These are phyloP conservation scores for Podospora anserina DNA, from an alignment of 495 filamentous ascomycete species.

Conservation along the genomic window DNA sequence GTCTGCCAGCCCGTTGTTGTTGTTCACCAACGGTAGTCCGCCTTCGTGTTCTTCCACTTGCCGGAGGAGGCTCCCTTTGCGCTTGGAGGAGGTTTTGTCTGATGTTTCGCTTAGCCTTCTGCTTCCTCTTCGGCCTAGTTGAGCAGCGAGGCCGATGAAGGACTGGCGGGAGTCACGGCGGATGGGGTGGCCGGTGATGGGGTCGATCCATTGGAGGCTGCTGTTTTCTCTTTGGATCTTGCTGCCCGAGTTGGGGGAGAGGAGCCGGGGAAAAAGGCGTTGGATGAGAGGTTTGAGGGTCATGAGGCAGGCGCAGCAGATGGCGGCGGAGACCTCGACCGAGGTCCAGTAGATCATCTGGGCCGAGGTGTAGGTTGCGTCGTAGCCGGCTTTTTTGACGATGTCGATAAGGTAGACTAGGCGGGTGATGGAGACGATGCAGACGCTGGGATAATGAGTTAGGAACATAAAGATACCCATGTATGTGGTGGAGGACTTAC, in stretches of 20 bases:
- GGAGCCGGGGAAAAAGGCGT: slow-evolving; percentile 23
- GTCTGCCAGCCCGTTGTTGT: background rate
- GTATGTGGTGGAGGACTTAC: slow-evolving; percentile 8
- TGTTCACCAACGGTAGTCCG: background rate
- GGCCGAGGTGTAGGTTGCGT: slow-evolving; percentile 28
- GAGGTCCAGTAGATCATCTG: slow-evolving; percentile 31
- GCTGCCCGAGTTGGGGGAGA: slow-evolving; percentile 17
- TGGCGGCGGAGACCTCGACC: slow-evolving; percentile 31
- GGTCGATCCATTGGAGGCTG: slow-evolving; percentile 29
- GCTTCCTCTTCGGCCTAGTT: background rate
- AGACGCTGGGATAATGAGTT: slow-evolving; percentile 21
- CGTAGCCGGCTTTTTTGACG: slow-evolving; percentile 7
- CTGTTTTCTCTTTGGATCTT: background rate
- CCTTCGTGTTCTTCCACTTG: slow-evolving; percentile 13
- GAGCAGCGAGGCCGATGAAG: background rate
- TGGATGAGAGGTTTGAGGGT: slow-evolving; percentile 33
- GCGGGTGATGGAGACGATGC: slow-evolving; percentile 30
- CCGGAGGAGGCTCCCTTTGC: slow-evolving; percentile 9
- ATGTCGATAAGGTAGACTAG: slow-evolving; percentile 26
- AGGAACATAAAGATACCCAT: background rate
- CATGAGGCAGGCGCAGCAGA: slow-evolving; percentile 33
- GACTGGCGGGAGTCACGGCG: background rate
- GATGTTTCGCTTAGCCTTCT: background rate
- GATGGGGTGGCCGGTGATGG: slow-evolving; percentile 7
- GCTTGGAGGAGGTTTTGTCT: background rate